A percentile compares a stretch with the other conserved stretches of the same genome.
phyloP scores from a whole-genome alignment of 2,329 filamentous ascomycete genomes.

The Diplodia sapinea region DNA sequence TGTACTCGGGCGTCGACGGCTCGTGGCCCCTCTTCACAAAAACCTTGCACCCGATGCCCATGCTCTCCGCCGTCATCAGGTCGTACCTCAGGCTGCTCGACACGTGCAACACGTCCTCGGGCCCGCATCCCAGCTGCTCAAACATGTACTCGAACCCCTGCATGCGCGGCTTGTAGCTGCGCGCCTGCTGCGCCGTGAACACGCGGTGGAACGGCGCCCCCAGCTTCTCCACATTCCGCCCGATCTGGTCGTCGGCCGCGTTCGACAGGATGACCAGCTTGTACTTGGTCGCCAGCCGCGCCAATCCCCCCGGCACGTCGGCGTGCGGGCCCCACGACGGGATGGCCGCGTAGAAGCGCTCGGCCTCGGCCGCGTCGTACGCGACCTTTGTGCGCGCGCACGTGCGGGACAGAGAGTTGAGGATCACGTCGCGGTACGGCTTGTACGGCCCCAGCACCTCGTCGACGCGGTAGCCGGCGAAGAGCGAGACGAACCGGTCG shows the following conservation, averaged over 20 bases:
- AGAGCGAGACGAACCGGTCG: slow-evolving; percentile 30
- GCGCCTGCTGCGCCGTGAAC: slow-evolving; percentile 28
- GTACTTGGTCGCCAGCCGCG: slow-evolving; percentile 24
- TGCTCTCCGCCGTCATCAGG: slow-evolving; percentile 27
- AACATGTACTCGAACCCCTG: slow-evolving; percentile 30
- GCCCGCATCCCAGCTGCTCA: slow-evolving; percentile 26
- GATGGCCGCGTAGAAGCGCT: slow-evolving; percentile 26
- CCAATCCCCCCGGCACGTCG: slow-evolving; percentile 22
- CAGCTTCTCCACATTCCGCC: slow-evolving; percentile 28
- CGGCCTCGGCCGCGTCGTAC: slow-evolving; percentile 9
- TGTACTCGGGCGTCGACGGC: slow-evolving; percentile 26
- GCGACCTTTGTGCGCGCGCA: slow-evolving; percentile 13
- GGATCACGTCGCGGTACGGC: slow-evolving; percentile 30
- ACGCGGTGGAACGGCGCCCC: slow-evolving; percentile 28
- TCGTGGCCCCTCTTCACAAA: slow-evolving; percentile 27
- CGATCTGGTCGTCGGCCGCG: slow-evolving; percentile 30
- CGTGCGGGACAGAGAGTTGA: slow-evolving; percentile 17
- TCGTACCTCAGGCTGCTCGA: slow-evolving; percentile 27
- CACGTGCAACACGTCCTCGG: slow-evolving; percentile 29
- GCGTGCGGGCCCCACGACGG: slow-evolving; percentile 30
- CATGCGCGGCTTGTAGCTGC: slow-evolving; percentile 31
- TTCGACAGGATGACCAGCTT: slow-evolving; percentile 30
- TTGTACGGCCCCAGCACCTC: slow-evolving; percentile 30
- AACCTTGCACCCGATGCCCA: slow-evolving; percentile 26
- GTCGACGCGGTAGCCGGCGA: slow-evolving; percentile 29